Percentiles rank a stretch among this genome's conserved stretches.
Conservation (phyloP, 805 yeast genomes). For the Yarrowia sp. region DNA sequence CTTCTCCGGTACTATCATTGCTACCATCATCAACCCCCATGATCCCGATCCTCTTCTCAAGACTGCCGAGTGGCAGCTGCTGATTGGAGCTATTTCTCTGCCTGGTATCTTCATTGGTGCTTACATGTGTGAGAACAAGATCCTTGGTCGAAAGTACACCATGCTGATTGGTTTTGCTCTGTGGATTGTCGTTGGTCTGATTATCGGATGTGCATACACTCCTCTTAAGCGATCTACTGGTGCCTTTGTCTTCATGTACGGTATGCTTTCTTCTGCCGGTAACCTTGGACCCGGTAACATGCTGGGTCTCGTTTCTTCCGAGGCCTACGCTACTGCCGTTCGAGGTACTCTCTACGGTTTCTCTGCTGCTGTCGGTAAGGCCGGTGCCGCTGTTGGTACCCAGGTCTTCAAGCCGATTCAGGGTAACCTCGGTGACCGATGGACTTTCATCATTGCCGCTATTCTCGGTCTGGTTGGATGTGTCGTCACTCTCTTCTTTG, state of each 20-base stretch:
- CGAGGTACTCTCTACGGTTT: conserved; percentile 75
- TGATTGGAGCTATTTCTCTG: conserved; percentile 61
- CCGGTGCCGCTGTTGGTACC: conserved; percentile 83
- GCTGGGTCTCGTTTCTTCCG: conserved; percentile 66
- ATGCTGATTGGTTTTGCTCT: conserved; percentile 70
- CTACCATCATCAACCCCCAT: conserved; percentile 46
- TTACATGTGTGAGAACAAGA: conserved; percentile 50
- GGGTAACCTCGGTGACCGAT: conserved; percentile 57
- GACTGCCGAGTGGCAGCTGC: conserved; percentile 71
- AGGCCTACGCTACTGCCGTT: conserved; percentile 71
- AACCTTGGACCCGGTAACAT: conserved; percentile 78
- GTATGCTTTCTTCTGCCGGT: conserved; percentile 66
- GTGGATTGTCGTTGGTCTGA: conserved; percentile 55
- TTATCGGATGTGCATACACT: conserved; percentile 46
- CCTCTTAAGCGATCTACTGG: conserved; percentile 12
- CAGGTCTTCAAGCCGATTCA: conserved; percentile 69
- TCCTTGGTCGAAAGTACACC: conserved; percentile 66
- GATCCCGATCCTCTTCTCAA: conserved; percentile 47
- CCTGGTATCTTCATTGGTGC: conserved; percentile 79
- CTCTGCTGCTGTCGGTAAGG: conserved; percentile 77
- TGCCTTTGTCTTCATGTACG: conserved; percentile 66
- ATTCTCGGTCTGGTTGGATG: conserved; percentile 67
- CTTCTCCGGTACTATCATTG: conserved; percentile 60
- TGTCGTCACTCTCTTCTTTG: conserved; percentile 53
- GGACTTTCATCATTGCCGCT: conserved; percentile 82